Base-by-base conservation (phyloP, 805 yeast genomes). In the Wickerhamiella dianesei region DNA sequence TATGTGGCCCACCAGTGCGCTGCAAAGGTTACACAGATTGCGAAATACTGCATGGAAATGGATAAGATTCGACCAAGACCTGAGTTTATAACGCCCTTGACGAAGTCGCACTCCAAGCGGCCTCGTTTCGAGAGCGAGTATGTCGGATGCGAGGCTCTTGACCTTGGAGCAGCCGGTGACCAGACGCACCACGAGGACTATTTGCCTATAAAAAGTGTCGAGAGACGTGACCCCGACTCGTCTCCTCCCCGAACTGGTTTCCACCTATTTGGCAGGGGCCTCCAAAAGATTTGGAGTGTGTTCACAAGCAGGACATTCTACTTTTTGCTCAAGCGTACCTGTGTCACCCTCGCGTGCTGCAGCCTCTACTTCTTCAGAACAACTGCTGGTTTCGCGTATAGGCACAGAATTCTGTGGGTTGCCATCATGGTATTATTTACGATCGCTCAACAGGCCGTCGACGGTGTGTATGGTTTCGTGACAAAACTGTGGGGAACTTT, bases 351-450 rank as follows among this genome's bases (percentile, higher is more conserved):
- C 8, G 37, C 50, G 2, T 25, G 54, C 1, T 42, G 56, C 1
- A 37, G 58, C 5, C 58, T 61, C 1, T 48, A 51, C 39, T 51
- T 51, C 39, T 42, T 48, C 36, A 50, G 56, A 19, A 37, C 56
- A 1, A 56, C 62, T 0, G 52, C 60, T 0, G 41, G 46, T 21
- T 60, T 58, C 50, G 56, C 54, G 21, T 59, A 56, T 36, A 37
- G 45, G 3, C 44, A 56, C 42, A 48, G 59, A 2, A 47, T 56
- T 1, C 48, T 57, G 2, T 63, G 67, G 67, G 58, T 47, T 3
- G 42, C 58, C 1, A 53, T 62, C 44, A 57, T 62, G 60, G 51
- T 55, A 0, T 55, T 54, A 2, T 22, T 63, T 40, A 57, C 63
- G 3, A 49, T 55, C 6, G 35, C 61, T 2, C 53, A 52, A 4